phyloP scores from a whole-genome alignment of 495 filamentous ascomycete genomes.

The Aspergillus haitiensis region DNA sequence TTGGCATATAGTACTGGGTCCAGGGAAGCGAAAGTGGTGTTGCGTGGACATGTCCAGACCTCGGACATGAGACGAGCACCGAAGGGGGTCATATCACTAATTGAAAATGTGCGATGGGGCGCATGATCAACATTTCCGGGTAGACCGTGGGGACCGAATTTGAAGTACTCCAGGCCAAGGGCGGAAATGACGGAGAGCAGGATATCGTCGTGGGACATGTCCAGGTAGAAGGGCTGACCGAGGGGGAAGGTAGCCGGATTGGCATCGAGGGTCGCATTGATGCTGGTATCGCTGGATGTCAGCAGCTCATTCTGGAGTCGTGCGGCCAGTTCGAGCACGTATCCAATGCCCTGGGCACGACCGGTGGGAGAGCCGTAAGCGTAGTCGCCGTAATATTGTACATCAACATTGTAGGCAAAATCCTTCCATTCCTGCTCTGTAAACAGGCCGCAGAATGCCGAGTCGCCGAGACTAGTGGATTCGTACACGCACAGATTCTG shows the following conservation, averaged over 20 bases:
- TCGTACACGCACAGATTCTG: constrained; percentile 47
- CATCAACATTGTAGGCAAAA: constrained; percentile 57
- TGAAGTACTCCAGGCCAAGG: constrained; percentile 51
- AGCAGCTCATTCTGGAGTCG: constrained; percentile 55
- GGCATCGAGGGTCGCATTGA: constrained; percentile 58
- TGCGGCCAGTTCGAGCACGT: constrained; percentile 61
- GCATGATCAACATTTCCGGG: constrained; percentile 51
- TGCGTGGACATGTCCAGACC: constrained; percentile 41
- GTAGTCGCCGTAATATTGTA: constrained; percentile 58
- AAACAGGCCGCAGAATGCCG: constrained; percentile 54
- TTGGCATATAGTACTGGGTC: constrained; percentile 32
- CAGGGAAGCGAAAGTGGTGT: constrained; percentile 17
- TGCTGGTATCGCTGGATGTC: constrained; percentile 52
- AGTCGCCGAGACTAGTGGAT: constrained; percentile 29
- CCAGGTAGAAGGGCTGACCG: constrained; percentile 51
- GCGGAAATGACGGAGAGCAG: constrained; percentile 49
- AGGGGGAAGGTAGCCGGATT: constrained; percentile 49
- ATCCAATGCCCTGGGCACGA: constrained; percentile 63
- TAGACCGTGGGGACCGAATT: constrained; percentile 48
- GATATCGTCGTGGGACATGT: constrained; percentile 44
- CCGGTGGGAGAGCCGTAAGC: constrained; percentile 61
- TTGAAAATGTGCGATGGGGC: constrained; percentile 27
- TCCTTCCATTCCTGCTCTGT: constrained; percentile 57
- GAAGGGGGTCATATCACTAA: constrained; percentile 56
- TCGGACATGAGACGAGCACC: constrained; percentile 64